Percentiles rank a stretch among this genome's conserved stretches.
Conservation (phyloP, 192 early-diverging fungal species). For the Linnemannia zychae region DNA sequence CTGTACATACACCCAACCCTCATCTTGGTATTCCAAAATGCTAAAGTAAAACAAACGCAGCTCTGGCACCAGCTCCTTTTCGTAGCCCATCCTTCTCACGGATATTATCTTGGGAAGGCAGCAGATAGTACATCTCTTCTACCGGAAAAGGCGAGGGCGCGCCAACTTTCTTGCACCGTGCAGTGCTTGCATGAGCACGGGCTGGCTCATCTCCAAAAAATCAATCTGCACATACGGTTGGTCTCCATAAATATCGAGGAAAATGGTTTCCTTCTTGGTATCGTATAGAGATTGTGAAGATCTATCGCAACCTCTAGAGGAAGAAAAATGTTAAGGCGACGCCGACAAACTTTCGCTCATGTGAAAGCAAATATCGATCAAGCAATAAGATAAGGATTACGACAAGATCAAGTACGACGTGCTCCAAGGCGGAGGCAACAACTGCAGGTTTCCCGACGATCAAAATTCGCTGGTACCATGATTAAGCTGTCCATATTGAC, state of each 20-base stretch:
- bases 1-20: neutral
- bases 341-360: neutral
- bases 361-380: slow-evolving; percentile 5
- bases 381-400: neutral
- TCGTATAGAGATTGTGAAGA: neutral
- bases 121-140: neutral
- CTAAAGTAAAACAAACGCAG: neutral
- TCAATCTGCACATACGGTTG: neutral
- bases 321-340: neutral
- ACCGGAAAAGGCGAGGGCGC: neutral
- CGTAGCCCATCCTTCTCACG: neutral
- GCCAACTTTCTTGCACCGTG: neutral
- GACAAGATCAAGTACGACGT: slow-evolving; percentile 12
- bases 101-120: neutral
- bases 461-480: neutral
- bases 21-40: neutral
- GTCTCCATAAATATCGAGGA: neutral
- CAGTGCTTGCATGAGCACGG: neutral
- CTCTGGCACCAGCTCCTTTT: neutral
- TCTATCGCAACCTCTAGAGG: neutral
- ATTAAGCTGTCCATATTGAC: no score
- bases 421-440: neutral
- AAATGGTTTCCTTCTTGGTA: neutral
- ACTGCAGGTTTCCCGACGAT: neutral
- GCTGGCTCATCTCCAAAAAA: neutral